Evolutionary conservation across 2,329 filamentous ascomycete genomes (phyloP).

Genomic region (Neofusicoccum kwambonambiense): DNA sequence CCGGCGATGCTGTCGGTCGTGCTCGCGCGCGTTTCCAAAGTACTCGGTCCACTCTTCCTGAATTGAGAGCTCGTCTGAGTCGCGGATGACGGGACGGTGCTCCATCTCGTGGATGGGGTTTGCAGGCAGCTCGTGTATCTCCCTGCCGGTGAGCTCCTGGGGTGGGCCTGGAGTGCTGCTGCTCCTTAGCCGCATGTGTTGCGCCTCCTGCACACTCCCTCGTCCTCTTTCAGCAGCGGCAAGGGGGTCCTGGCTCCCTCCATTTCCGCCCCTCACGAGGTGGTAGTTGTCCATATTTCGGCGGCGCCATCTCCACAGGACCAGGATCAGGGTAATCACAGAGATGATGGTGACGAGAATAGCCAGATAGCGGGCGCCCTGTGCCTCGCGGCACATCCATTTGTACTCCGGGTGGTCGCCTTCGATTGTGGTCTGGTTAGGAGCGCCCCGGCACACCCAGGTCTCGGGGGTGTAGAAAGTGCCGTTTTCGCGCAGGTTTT

Average conservation of each 20-base stretch:
- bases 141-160: neutral
- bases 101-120: conserved; percentile 6
- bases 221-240: neutral
- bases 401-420: neutral
- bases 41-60: neutral
- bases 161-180: neutral
- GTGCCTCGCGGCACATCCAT: conserved; percentile 7
- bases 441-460: neutral
- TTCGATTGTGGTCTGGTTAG: neutral
- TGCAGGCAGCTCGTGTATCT: conserved; percentile 2
- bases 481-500: neutral
- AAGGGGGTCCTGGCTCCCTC: neutral
- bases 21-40: neutral
- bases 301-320: conserved; percentile 6
- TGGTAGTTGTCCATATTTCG: conserved; percentile 4
- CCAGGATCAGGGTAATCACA: neutral
- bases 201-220: neutral
- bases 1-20: neutral
- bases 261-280: neutral
- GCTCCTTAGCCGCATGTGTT: neutral
- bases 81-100: neutral
- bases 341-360: neutral
- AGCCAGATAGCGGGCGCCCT: conserved; percentile 1
- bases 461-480: conserved; percentile 4
- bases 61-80: neutral